Evolutionary conservation across 139 green algal genomes (phyloP).

Genomic region (Chlorella sp.): DNA sequence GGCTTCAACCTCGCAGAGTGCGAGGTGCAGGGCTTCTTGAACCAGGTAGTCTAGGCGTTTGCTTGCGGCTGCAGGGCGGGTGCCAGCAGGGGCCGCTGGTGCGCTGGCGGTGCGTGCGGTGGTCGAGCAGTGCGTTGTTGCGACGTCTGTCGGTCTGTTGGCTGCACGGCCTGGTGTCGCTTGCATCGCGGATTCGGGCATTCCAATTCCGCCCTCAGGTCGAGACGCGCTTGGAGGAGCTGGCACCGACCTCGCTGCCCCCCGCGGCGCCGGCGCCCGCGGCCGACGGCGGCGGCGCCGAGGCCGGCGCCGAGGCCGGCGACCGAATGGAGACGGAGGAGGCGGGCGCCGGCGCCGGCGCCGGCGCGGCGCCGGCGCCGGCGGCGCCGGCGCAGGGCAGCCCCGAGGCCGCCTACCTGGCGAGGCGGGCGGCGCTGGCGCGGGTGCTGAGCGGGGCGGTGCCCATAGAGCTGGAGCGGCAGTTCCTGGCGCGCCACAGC

Average conservation of each 20-base stretch:
- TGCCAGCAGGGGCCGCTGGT: no score
- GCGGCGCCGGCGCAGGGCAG: background rate
- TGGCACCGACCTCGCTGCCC: background rate
- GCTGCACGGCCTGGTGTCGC: no score
- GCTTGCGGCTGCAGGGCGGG: no score
- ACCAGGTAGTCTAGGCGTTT: no score
- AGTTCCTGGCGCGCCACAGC: constrained; percentile 94
- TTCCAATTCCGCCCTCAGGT: no score
- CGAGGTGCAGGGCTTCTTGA: constrained; percentile 91
- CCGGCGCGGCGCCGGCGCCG: constrained; percentile 39
- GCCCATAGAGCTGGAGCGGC: constrained; percentile 88
- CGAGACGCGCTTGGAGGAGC: constrained; percentile 11
- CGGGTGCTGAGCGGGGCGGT: constrained; percentile 84
- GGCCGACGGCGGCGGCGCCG: constrained; percentile 2
- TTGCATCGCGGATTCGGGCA: no score
- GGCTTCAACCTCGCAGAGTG: constrained; percentile 96
- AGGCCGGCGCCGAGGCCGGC: constrained; percentile 22
- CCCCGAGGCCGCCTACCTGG: no score
- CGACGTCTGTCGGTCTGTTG: no score
- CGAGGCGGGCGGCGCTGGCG: constrained; percentile 54
- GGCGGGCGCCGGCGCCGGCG: constrained; percentile 21
- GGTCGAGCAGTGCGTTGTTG: no score
- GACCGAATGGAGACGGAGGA: constrained; percentile 21
- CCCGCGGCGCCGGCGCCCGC: background rate
- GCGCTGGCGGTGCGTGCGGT: no score